Conservation (phyloP, 495 filamentous ascomycete genomes). For the Geoglossum glabrum region DNA sequence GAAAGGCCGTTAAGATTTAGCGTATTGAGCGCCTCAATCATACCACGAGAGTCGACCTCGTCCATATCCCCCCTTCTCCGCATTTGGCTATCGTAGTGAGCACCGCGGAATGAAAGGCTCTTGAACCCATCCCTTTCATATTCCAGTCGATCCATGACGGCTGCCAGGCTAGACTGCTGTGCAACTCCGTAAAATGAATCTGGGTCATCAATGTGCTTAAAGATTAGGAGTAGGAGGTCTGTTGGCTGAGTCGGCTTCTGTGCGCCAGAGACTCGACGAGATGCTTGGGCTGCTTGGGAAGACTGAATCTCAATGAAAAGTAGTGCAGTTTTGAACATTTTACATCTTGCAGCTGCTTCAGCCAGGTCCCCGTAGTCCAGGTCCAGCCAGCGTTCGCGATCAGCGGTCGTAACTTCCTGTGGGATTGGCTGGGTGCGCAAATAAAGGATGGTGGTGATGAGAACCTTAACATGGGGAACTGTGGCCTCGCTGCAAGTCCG, state of each 20-base stretch:
- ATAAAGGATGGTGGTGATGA: slow-evolving; percentile 72
- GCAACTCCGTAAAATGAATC: slow-evolving; percentile 92
- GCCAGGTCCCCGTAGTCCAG: slow-evolving; percentile 56
- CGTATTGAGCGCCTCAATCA: slow-evolving; percentile 41
- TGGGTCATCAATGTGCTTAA: slow-evolving; percentile 80
- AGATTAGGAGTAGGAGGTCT: slow-evolving; percentile 57
- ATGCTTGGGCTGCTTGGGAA: slow-evolving; percentile 31
- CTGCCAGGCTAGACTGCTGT: slow-evolving; percentile 50
- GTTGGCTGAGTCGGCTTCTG: slow-evolving; percentile 34
- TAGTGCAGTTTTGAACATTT: slow-evolving; percentile 71
- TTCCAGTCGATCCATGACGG: slow-evolving; percentile 66
- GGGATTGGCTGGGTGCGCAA: slow-evolving; percentile 62
- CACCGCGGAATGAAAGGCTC: slow-evolving; percentile 74
- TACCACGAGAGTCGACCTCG: slow-evolving; percentile 19
- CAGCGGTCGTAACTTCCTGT: slow-evolving; percentile 51
- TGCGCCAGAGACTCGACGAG: slow-evolving; percentile 44
- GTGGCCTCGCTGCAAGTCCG: slow-evolving; percentile 16
- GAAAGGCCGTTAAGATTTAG: slow-evolving; percentile 55
- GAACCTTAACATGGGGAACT: slow-evolving; percentile 31
- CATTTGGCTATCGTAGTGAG: slow-evolving; percentile 75
- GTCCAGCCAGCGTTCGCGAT: slow-evolving; percentile 70
- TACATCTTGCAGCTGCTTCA: slow-evolving; percentile 56
- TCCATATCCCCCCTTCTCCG: slow-evolving; percentile 26
- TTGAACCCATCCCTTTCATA: slow-evolving; percentile 79
- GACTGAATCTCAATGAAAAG: slow-evolving; percentile 58